Percentiles rank a stretch among this genome's conserved stretches.
These are phyloP conservation scores for Amoebophrya sp. DNA, from an alignment of 169 alveolate genomes.

Conservation along the genomic window DNA sequence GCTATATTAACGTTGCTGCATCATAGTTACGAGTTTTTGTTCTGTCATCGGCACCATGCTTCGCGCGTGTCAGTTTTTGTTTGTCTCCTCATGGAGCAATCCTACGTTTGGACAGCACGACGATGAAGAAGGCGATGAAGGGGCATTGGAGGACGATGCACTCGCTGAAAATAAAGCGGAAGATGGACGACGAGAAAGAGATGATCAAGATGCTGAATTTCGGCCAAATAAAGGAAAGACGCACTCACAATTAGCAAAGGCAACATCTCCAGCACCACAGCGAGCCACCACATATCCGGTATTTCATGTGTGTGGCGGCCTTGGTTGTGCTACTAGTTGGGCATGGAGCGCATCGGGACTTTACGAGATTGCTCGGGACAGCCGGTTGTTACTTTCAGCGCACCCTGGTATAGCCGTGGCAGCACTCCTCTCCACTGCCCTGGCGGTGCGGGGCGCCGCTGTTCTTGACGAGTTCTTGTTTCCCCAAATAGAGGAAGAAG, in stretches of 20 bases:
- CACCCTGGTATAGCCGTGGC: not conserved
- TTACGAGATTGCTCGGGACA: not conserved
- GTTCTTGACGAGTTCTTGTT: no score
- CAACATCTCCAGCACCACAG: no score
- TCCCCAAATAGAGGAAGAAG: no score
- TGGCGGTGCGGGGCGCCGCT: not conserved
- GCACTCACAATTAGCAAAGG: not conserved
- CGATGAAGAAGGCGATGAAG: no score
- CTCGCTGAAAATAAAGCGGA: no score
- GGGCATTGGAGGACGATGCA: no score
- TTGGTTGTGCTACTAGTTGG: not conserved
- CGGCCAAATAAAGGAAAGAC: not conserved
- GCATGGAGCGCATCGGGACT: not conserved
- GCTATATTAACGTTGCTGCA: no score
- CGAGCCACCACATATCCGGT: not conserved
- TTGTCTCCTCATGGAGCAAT: no score
- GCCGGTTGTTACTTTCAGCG: not conserved
- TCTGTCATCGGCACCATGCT: no score
- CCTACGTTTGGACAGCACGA: no score
- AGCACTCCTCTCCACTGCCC: not conserved
- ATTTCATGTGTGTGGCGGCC: not conserved
- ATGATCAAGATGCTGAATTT: not conserved
- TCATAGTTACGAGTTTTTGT: no score
- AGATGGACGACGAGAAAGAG: no score
- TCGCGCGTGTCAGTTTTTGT: not conserved